Evolutionary conservation across 208 protist genomes (phyloP), one percentile per base, ranked within the genome.

Genomic region (Strigomonas oncopelti): DNA sequence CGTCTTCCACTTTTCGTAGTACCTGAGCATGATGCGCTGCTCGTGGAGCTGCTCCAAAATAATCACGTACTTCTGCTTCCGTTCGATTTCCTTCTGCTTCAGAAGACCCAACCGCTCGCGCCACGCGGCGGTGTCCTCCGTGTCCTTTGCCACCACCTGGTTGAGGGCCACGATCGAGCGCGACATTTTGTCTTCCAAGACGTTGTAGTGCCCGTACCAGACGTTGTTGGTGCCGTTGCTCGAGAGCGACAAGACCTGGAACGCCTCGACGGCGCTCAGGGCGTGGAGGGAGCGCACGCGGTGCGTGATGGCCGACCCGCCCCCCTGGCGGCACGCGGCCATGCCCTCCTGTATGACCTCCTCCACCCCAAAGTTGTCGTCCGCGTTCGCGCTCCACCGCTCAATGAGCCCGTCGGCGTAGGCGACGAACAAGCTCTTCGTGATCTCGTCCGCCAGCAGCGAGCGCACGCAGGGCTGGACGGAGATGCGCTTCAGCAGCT

Each of bases 191-290:
- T 92, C 87, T 66, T 95, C 90, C 13, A 92, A 48, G 0, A 59
- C 69, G 65, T 96, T 96, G 52, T 75, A 69, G 54, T 89, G 83
- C 22, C 73, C 77, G 73, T 88, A 92, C 90, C 92, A 96, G 5
- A 94, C 78, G 61, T 89, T 93, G 74, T 94, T 96, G 7, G 91
- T 72, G 20, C 88, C 88, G 70, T 93, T 93, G 75, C 85, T 94
- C 20, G 88, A 88, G 9, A 96, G 65, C 13, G 84, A 83, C 13
- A 93, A 72, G 45, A 94, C 80, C 69, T 92, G 81, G 68, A 94
- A 75, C 36, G 87, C 91, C 61, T 93, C 86, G 42, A 88, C 80
- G 13, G 81, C 77, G 22, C 75, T 67, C 9, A 93, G 56, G 16
- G 77, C 76, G 38, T 84, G 71, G 4, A 92, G 54, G 0, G 72